A percentile compares a stretch with the other conserved stretches of the same genome.
Evolutionary conservation across 768 basidiomycete species (phyloP).

Genomic region (Chalciporus chontae): DNA sequence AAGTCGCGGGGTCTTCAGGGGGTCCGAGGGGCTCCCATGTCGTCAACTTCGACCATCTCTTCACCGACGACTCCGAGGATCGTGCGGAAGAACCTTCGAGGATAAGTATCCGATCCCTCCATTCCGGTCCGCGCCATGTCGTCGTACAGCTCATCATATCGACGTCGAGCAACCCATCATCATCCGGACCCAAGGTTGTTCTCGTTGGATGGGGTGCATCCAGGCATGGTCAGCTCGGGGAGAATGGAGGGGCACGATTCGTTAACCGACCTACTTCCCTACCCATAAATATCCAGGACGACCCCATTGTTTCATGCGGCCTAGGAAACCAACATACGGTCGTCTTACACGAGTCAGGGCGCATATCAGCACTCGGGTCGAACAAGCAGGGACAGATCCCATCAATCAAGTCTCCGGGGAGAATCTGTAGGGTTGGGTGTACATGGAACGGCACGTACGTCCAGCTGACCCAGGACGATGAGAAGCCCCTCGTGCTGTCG

Average conservation of each 20-base stretch:
- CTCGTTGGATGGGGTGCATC: conserved; percentile 81
- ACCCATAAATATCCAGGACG: conserved; percentile 24
- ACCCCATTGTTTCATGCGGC: conserved; percentile 33
- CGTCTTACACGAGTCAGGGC: conserved; percentile 42
- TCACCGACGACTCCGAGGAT: conserved; percentile 36
- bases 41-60: conserved; percentile 14
- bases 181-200: conserved; percentile 19
- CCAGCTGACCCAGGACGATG: conserved; percentile 20
- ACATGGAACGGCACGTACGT: conserved; percentile 83
- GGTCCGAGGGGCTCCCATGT: conserved; percentile 9
- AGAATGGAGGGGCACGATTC: conserved; percentile 12
- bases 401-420: conserved; percentile 26
- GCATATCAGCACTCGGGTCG: conserved; percentile 57
- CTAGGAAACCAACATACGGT: conserved; percentile 56
- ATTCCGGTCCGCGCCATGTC: conserved; percentile 72
- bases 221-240: conserved; percentile 82
- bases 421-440: conserved; percentile 43
- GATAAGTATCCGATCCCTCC: conserved; percentile 41
- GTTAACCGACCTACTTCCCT: conserved; percentile 33
- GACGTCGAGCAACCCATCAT: conserved; percentile 16
- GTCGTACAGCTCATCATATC: conserved; percentile 41
- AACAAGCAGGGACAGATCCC: conserved; percentile 66
- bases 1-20: conserved; percentile 7
- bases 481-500: conserved; percentile 35
- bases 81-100: conserved; percentile 20